A percentile compares a stretch with the other conserved stretches of the same genome.
phyloP scores from a whole-genome alignment of 805 yeast species.

The Grigorovia humatica region DNA sequence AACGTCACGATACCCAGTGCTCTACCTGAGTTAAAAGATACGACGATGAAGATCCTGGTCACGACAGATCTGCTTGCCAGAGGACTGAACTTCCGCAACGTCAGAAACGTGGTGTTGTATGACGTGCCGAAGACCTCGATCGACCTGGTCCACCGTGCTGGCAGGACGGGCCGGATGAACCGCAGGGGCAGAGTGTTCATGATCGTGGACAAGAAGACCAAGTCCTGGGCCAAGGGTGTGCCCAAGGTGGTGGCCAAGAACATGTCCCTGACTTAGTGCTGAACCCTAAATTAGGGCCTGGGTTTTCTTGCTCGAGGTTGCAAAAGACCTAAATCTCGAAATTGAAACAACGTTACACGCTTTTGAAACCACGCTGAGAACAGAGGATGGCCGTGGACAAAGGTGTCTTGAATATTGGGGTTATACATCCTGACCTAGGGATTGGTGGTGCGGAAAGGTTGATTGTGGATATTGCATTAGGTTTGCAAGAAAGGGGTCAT shows the following conservation, averaged over 20 bases:
- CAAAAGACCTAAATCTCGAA: no score
- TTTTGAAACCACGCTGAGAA: no score
- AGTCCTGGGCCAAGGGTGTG: slow-evolving; percentile 73
- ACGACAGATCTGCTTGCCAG: slow-evolving; percentile 86
- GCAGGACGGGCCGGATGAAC: slow-evolving; percentile 90
- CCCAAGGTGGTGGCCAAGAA: slow-evolving; percentile 56
- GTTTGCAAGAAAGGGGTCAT: slow-evolving; percentile 59
- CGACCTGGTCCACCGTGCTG: slow-evolving; percentile 83
- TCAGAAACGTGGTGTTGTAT: slow-evolving; percentile 71
- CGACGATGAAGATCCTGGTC: slow-evolving; percentile 52
- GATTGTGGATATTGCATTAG: slow-evolving; percentile 92
- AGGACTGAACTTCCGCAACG: slow-evolving; percentile 76
- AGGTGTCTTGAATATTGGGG: slow-evolving; percentile 49
- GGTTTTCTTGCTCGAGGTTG: no score
- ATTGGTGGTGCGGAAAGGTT: slow-evolving; percentile 97
- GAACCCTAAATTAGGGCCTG: no score
- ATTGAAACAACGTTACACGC: no score
- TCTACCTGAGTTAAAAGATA: neutral
- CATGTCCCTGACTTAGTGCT: slow-evolving; percentile 22
- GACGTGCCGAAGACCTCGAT: slow-evolving; percentile 80
- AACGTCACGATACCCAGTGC: slow-evolving; percentile 21
- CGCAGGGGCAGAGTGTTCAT: slow-evolving; percentile 81
- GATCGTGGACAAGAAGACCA: slow-evolving; percentile 56
- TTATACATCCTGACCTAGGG: slow-evolving; percentile 92
- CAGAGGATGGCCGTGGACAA: no score